These are phyloP conservation scores for Panus rudis DNA, from an alignment of 768 basidiomycete species.

Conservation along the genomic window DNA sequence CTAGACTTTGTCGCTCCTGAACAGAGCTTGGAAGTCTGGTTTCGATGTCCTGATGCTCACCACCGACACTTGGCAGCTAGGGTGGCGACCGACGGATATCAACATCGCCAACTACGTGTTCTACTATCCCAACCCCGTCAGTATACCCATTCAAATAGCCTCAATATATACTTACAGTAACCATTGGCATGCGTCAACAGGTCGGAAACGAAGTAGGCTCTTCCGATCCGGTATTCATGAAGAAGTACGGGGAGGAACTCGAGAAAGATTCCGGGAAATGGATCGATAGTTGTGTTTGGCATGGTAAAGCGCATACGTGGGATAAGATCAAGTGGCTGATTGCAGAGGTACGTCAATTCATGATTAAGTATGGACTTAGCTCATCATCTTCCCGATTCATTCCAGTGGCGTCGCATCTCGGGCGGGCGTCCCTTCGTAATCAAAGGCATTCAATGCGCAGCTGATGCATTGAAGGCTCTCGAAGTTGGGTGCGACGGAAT, in stretches of 20 bases:
- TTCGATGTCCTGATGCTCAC: constrained; percentile 43
- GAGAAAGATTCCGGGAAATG: constrained; percentile 37
- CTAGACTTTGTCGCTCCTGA: constrained; percentile 38
- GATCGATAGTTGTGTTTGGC: constrained; percentile 42
- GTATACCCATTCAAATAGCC: neutral
- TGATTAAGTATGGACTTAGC: neutral
- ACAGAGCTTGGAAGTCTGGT: constrained; percentile 39
- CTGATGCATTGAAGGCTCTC: constrained; percentile 41
- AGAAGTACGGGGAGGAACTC: constrained; percentile 36
- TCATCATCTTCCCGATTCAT: neutral
- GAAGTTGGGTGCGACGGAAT: constrained; percentile 45
- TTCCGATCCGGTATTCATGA: constrained; percentile 45
- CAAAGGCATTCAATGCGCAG: constrained; percentile 45
- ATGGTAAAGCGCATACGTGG: constrained; percentile 47
- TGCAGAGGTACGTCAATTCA: constrained; percentile 25
- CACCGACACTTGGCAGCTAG: constrained; percentile 45
- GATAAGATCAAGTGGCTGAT: constrained; percentile 45
- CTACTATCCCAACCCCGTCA: constrained; percentile 30
- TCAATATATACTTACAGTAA: neutral
- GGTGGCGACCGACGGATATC: constrained; percentile 42
- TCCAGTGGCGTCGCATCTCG: constrained; percentile 41
- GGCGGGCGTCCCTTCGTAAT: constrained; percentile 43
- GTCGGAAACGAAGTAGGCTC: constrained; percentile 39
- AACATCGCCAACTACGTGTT: constrained; percentile 45
- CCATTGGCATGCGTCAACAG: neutral